These are phyloP conservation scores for Chaetomium fimeti DNA, from an alignment of 495 filamentous ascomycete species.

Conservation along the genomic window DNA sequence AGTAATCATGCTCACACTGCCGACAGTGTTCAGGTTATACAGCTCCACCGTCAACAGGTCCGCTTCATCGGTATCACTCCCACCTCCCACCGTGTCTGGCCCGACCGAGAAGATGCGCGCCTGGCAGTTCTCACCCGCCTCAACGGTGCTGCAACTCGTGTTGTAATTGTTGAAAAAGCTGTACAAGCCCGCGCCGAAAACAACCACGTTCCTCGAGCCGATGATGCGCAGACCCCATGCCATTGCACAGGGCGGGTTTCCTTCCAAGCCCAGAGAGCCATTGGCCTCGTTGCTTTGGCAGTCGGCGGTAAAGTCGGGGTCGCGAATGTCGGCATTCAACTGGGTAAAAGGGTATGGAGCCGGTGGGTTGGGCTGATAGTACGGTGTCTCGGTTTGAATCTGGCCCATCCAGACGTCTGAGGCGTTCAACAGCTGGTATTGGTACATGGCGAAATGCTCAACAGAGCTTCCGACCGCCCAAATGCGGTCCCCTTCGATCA, in stretches of 20 bases:
- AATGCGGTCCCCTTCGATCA: conserved; percentile 61
- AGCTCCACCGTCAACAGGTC: conserved; percentile 20
- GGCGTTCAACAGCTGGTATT: conserved; percentile 75
- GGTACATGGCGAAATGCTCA: conserved; percentile 84
- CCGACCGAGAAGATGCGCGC: conserved; percentile 58
- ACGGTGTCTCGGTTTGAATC: conserved; percentile 88
- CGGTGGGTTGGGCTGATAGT: conserved; percentile 81
- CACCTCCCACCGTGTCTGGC: not conserved
- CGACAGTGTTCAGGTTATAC: conserved; percentile 39
- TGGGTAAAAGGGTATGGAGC: conserved; percentile 61
- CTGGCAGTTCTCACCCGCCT: conserved; percentile 71
- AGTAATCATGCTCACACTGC: conserved; percentile 38
- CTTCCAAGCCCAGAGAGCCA: conserved; percentile 12
- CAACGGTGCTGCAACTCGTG: conserved; percentile 65
- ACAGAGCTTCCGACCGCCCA: conserved; percentile 73
- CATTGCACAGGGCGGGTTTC: conserved; percentile 47
- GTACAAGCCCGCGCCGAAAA: conserved; percentile 78
- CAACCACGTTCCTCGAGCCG: conserved; percentile 58
- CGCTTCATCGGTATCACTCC: not conserved
- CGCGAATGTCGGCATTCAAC: conserved; percentile 62
- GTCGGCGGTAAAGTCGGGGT: conserved; percentile 65
- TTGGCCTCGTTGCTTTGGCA: conserved; percentile 44
- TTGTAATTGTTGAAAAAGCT: conserved; percentile 82
- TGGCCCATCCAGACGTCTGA: conserved; percentile 77
- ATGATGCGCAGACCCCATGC: conserved; percentile 79